Evolutionary conservation across 2,329 filamentous ascomycete species (phyloP).

Genomic region (Colletotrichum liriopes): DNA sequence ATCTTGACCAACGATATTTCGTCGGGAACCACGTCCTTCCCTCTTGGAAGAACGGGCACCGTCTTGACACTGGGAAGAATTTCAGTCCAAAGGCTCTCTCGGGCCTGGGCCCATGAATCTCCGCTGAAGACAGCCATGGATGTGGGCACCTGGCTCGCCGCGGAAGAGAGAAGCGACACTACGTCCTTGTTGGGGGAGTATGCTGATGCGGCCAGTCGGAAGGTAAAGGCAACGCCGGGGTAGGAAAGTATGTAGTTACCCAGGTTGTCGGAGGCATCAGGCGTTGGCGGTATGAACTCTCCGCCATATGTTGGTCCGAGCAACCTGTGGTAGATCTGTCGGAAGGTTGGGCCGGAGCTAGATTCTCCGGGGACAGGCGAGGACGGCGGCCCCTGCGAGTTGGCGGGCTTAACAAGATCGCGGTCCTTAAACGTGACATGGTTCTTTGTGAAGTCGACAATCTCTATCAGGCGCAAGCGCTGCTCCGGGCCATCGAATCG

Average conservation of each 20-base stretch:
- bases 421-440: conserved; percentile 85
- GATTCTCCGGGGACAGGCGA: conserved; percentile 50
- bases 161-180: conserved; percentile 83
- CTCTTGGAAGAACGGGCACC: conserved; percentile 77
- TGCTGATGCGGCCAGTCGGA: conserved; percentile 80
- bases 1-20: conserved; percentile 88
- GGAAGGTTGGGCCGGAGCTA: conserved; percentile 80
- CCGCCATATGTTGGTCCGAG: conserved; percentile 95
- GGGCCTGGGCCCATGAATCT: conserved; percentile 89
- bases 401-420: conserved; percentile 80
- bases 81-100: conserved; percentile 83
- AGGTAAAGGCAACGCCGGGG: conserved; percentile 93
- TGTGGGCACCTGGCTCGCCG: conserved; percentile 81
- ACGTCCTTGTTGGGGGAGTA: conserved; percentile 87
- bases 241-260: conserved; percentile 95
- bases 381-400: conserved; percentile 51
- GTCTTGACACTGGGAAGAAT: conserved; percentile 82
- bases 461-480: conserved; percentile 89
- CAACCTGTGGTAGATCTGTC: conserved; percentile 93
- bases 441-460: conserved; percentile 90
- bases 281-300: conserved; percentile 83
- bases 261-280: conserved; percentile 65
- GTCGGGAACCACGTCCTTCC: conserved; percentile 86
- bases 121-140: conserved; percentile 95
- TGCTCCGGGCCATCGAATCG: conserved; percentile 97